Base-by-base conservation (phyloP, 2,329 filamentous ascomycete species). In the Monosporascus sp. region DNA sequence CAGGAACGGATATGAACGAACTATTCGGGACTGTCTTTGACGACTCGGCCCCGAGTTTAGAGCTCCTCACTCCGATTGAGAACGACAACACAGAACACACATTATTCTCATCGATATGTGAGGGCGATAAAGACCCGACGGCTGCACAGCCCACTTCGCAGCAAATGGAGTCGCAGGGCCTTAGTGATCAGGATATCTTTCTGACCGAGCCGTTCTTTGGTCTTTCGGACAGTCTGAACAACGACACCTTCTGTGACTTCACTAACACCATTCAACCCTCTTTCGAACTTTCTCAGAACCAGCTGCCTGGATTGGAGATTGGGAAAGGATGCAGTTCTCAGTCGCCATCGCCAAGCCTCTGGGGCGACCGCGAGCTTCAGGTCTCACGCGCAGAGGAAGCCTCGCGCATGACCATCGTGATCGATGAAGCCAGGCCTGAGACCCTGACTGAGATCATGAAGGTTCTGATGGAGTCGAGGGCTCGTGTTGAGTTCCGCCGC, bases 351-450 rank as follows among this genome's bases (percentile, higher is more conserved):
- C 20, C 47, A 11, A 20, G 6, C 31, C 15, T 7, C 6, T 49
- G 47, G 47, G 36, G 47, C 14, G 47, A 27, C 8, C 14, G 17
- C 15, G 47, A 49, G 18, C 14, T 38, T 11, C 47, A 27, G 24
- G n/a, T 9, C 3, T 15, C 22, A 14, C n/a, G 5, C 18, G 14
- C 47, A 41, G 47, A 25, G 34, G 34, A 49, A 18, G 47, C 18
- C 18, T 24, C 34, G 11, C 47, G 47, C 47, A 49, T 49, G 47
- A 49, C 47, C 11, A 49, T 49, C 36, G 31, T 49, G n/a, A 49
- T 49, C 27, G 47, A 49, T 3, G 18, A 49, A 20, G 47, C 47
- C 15, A 49, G 47, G 24, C 47, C 47, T 8, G 47, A 49, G 36
- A 49, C 47, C 6, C 36, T 49, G n/a, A 38, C 37, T 18, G 34